These are phyloP conservation scores for Starmerella stigmatis DNA, from an alignment of 805 yeast genomes.

Conservation along the genomic window DNA sequence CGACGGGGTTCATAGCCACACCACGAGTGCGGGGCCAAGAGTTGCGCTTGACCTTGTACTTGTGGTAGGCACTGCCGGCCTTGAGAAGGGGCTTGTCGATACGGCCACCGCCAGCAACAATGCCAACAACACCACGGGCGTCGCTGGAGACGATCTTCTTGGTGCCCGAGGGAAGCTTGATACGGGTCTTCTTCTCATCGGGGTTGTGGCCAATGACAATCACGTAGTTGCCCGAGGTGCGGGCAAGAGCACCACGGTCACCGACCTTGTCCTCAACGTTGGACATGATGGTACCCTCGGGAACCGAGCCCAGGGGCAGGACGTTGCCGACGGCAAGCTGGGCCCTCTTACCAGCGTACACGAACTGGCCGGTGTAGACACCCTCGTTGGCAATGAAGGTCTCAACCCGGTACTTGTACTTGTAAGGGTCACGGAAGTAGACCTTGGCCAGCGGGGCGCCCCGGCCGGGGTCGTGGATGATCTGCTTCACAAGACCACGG, in stretches of 20 bases:
- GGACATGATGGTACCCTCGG: constrained; percentile 98
- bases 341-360: constrained; percentile 98
- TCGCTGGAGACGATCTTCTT: constrained; percentile 91
- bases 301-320: constrained; percentile 91
- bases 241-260: constrained; percentile 99
- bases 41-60: constrained; percentile 98
- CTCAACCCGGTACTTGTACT: constrained; percentile 94
- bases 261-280: constrained; percentile 98
- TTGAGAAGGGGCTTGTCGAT: constrained; percentile 98
- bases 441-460: constrained; percentile 99
- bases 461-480: constrained; percentile 99
- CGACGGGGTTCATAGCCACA: constrained; percentile 99
- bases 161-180: constrained; percentile 98
- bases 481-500: constrained; percentile 98
- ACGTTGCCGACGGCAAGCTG: constrained; percentile 89
- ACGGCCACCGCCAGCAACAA: constrained; percentile 99
- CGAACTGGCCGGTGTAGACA: constrained; percentile 98
- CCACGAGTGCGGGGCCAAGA: constrained; percentile 99
- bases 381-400: constrained; percentile 99
- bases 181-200: constrained; percentile 98
- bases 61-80: constrained; percentile 99
- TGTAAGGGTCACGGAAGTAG: constrained; percentile 99
- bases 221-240: constrained; percentile 99
- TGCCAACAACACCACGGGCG: constrained; percentile 99
- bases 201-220: constrained; percentile 98